Percentiles rank a stretch among this genome's conserved stretches.
These are phyloP conservation scores for Colletotrichum ledebouriae DNA, from an alignment of 2,329 filamentous ascomycete genomes.

Conservation along the genomic window DNA sequence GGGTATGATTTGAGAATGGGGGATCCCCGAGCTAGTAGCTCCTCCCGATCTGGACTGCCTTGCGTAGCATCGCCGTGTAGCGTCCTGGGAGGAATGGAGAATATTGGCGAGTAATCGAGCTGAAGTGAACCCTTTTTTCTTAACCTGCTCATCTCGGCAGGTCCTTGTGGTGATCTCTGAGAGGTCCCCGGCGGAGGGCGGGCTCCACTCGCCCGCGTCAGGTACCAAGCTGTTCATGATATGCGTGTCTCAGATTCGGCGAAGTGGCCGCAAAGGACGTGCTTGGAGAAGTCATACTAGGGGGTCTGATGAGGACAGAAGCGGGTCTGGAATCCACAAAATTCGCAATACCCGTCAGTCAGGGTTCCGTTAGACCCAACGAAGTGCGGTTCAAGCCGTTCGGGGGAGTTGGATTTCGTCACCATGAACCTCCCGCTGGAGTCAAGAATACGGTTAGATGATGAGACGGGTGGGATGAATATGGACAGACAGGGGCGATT, in stretches of 20 bases:
- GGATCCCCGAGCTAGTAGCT: background rate
- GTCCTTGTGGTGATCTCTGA: constrained; percentile 17
- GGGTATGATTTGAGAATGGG: constrained; percentile 2
- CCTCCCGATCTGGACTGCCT: background rate
- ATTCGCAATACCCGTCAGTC: background rate
- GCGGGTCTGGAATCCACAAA: background rate
- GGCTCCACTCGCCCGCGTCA: constrained; percentile 14
- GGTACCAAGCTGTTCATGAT: background rate
- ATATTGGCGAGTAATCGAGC: background rate
- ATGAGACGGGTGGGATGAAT: constrained; percentile 1
- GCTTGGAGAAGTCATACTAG: background rate
- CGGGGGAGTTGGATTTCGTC: constrained; percentile 12
- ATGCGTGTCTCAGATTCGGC: constrained; percentile 29
- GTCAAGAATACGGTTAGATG: constrained; percentile 6
- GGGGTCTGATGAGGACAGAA: background rate
- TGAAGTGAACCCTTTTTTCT: constrained; percentile 9
- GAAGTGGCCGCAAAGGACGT: background rate
- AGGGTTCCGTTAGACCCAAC: background rate
- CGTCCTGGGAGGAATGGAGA: constrained; percentile 11
- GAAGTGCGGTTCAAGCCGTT: constrained; percentile 13
- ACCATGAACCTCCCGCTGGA: background rate
- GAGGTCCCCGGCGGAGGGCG: background rate
- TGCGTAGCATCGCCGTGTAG: constrained; percentile 1
- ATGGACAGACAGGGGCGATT: constrained; percentile 26
- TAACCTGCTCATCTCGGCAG: background rate